phyloP scores from a whole-genome alignment of 371 early-diverging fungal species.

The Sanchytrium tribonematis region DNA sequence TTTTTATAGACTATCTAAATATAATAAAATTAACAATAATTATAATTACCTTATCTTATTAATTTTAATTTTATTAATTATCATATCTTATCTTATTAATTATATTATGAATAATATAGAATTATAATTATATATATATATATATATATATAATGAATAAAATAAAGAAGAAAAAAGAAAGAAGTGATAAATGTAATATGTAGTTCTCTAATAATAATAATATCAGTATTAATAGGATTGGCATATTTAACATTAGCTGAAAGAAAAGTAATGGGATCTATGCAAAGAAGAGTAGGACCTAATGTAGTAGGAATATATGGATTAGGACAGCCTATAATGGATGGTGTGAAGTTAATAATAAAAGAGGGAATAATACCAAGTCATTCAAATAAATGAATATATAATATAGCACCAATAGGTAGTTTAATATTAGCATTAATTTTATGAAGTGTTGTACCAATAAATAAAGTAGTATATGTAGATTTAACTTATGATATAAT shows the following conservation, averaged over 20 bases:
- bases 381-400: conserved; percentile 13
- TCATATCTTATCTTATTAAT: conserved; percentile 11
- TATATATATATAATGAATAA: conserved; percentile 12
- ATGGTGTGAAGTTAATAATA: conserved; percentile 12
- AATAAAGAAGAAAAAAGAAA: conserved; percentile 9
- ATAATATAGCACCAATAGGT: conserved; percentile 13
- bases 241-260: conserved; percentile 18
- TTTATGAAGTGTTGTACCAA: conserved; percentile 14
- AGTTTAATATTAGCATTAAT: conserved; percentile 14
- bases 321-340: conserved; percentile 14
- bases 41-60: conserved; percentile 8
- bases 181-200: background rate
- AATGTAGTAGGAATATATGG: conserved; percentile 20
- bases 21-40: conserved; percentile 9
- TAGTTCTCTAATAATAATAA: conserved; percentile 5
- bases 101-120: conserved; percentile 8
- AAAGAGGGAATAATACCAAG: conserved; percentile 16
- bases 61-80: conserved; percentile 7
- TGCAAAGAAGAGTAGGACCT: conserved; percentile 19
- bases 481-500: conserved; percentile 15
- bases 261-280: conserved; percentile 19
- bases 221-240: conserved; percentile 17
- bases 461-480: conserved; percentile 11
- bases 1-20: too few species aligned
- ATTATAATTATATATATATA: conserved; percentile 10